Conservation (phyloP, 371 early-diverging fungal species). For the Mortierella sp. region DNA sequence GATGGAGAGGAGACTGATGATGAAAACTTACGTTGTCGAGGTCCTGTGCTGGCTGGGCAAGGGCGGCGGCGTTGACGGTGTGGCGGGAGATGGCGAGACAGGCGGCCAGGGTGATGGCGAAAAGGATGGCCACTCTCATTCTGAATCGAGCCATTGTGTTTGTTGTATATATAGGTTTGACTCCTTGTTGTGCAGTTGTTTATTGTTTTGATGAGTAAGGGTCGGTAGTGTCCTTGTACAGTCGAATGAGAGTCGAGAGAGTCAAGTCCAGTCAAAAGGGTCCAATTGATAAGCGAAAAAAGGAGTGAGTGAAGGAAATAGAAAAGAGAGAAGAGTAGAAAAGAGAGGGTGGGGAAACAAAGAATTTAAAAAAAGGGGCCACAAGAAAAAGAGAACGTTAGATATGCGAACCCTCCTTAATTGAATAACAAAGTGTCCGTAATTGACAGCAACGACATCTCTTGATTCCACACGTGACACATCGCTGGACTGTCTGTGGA, state of each 20-base stretch:
- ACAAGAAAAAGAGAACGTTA: no score
- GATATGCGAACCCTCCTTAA: no score
- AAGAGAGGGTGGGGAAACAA: neutral
- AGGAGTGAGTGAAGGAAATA: neutral
- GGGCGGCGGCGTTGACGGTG: conserved; percentile 11
- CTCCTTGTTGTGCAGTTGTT: neutral
- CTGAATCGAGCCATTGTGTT: conserved; percentile 27
- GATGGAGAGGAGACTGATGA: no score
- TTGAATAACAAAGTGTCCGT: no score
- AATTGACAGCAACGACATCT: no score
- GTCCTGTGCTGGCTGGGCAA: conserved; percentile 9
- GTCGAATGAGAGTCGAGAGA: neutral
- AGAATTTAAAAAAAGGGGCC: no score
- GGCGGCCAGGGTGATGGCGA: conserved; percentile 30
- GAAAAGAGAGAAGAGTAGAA: conserved; percentile 2
- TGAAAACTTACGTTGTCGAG: conserved; percentile 20
- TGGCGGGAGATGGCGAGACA: conserved; percentile 32
- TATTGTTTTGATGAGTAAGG: neutral
- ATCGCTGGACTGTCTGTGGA: no score
- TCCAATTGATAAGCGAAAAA: neutral
- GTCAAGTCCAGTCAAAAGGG: neutral
- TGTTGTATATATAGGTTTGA: neutral
- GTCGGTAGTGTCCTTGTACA: neutral
- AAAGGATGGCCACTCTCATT: conserved; percentile 12
- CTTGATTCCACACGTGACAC: no score